These are phyloP conservation scores for Wickerhamiella kazuoi DNA, from an alignment of 805 yeast species.

Conservation along the genomic window DNA sequence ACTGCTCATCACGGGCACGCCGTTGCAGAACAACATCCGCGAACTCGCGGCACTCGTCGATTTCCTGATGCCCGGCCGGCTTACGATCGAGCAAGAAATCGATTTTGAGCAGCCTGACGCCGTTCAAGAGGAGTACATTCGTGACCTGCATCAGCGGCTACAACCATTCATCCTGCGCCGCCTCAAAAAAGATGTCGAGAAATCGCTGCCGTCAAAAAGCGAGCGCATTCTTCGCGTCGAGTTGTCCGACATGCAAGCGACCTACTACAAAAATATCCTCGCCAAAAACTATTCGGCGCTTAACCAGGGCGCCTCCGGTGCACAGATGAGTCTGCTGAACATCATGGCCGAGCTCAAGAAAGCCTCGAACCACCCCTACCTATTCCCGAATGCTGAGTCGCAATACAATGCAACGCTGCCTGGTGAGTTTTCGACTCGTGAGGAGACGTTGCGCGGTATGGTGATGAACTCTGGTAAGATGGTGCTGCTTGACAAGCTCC, in stretches of 20 bases:
- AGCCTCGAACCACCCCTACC: constrained; percentile 92
- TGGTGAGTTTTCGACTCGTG: constrained; percentile 41
- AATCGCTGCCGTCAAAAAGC: constrained; percentile 86
- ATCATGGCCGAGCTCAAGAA: constrained; percentile 92
- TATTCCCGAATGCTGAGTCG: constrained; percentile 85
- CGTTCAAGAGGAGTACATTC: constrained; percentile 75
- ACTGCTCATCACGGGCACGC: constrained; percentile 91
- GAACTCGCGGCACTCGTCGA: constrained; percentile 91
- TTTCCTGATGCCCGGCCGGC: constrained; percentile 89
- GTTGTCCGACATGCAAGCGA: constrained; percentile 84
- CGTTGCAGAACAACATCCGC: constrained; percentile 85
- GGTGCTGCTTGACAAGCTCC: constrained; percentile 82
- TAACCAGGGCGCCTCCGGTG: constrained; percentile 61
- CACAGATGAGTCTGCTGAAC: constrained; percentile 73
- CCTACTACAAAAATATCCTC: constrained; percentile 81
- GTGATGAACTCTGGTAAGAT: constrained; percentile 97
- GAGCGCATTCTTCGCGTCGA: constrained; percentile 93
- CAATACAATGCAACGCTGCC: constrained; percentile 37
- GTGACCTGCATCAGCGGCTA: constrained; percentile 63
- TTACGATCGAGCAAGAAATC: constrained; percentile 80
- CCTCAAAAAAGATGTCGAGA: constrained; percentile 92
- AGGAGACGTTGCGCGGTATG: constrained; percentile 69
- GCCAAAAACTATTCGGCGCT: constrained; percentile 85
- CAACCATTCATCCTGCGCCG: constrained; percentile 89
- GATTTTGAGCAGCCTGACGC: constrained; percentile 81